phyloP scores from a whole-genome alignment of 2,329 filamentous ascomycete species.

The Ceratocystis cacaofunesta region DNA sequence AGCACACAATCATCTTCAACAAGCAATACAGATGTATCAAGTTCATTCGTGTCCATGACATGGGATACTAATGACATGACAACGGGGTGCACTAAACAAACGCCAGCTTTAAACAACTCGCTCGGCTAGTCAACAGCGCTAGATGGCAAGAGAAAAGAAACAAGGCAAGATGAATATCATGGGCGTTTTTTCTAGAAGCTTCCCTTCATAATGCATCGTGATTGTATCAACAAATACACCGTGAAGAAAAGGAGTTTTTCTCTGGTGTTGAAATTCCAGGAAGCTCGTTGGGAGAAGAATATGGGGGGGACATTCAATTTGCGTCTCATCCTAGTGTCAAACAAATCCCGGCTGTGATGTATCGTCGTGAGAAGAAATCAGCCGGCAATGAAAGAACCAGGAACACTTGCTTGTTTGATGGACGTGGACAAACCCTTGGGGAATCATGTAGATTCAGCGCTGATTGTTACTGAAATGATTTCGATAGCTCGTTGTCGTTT shows the following conservation, averaged over 20 bases:
- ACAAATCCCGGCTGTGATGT: slow-evolving; percentile 10
- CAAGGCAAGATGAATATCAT: slow-evolving; percentile 1
- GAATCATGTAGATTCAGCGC: slow-evolving; percentile 15
- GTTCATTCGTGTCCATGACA: not conserved
- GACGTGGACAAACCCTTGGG: slow-evolving; percentile 12
- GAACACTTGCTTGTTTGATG: slow-evolving; percentile 10
- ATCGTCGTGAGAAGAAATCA: slow-evolving; percentile 3
- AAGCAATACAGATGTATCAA: slow-evolving; percentile 2
- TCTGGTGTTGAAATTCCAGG: not conserved
- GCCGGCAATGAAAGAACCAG: slow-evolving; percentile 13
- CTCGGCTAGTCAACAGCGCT: not conserved
- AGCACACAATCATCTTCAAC: slow-evolving; percentile 7
- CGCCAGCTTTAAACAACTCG: slow-evolving; percentile 3
- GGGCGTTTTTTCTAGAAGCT: slow-evolving; percentile 10
- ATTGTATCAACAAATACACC: not conserved
- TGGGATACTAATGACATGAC: not conserved
- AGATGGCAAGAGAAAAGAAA: not conserved
- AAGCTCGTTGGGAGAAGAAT: not conserved
- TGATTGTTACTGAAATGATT: slow-evolving; percentile 11
- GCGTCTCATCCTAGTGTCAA: slow-evolving; percentile 15
- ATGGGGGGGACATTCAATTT: slow-evolving; percentile 9
- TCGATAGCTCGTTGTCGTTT: not conserved
- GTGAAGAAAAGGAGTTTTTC: not conserved
- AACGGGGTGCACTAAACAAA: not conserved
- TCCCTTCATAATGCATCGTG: not conserved